Evolutionary conservation across 2,329 filamentous ascomycete species (phyloP).

Genomic region (Ceratocystis colombiana): DNA sequence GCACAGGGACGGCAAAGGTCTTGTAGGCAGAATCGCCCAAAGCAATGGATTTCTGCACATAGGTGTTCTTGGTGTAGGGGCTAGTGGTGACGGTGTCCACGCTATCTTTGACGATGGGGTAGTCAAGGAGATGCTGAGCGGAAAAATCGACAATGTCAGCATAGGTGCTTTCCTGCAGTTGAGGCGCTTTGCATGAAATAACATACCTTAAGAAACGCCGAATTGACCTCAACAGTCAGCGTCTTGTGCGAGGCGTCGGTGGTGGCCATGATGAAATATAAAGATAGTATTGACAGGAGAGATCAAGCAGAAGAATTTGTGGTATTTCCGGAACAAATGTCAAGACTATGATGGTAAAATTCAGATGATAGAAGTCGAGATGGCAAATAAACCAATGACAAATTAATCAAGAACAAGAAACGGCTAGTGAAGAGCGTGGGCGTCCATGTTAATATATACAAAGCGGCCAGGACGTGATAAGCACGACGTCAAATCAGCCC

Average conservation of each 20-base stretch:
- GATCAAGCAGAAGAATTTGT: background rate
- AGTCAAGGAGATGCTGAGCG: conserved; percentile 66
- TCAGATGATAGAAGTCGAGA: background rate
- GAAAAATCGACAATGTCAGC: background rate
- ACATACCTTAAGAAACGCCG: conserved; percentile 43
- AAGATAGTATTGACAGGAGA: background rate
- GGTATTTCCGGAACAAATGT: background rate
- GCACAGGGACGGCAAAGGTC: conserved; percentile 63
- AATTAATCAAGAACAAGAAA: background rate
- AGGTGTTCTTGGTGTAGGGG: conserved; percentile 69
- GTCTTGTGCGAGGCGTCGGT: conserved; percentile 27
- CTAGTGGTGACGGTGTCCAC: conserved; percentile 39
- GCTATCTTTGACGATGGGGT: conserved; percentile 71
- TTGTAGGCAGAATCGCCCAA: conserved; percentile 65
- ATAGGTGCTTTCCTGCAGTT: background rate
- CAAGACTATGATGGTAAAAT: background rate
- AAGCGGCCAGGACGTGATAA: conserved; percentile 10
- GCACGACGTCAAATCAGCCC: conserved; percentile 1
- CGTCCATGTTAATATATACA: background rate
- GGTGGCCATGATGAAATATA: conserved; percentile 33
- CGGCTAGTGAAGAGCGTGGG: background rate
- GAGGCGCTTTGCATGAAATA: background rate
- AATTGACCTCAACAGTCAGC: conserved; percentile 31
- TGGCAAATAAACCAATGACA: background rate
- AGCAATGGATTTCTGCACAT: conserved; percentile 72